A percentile compares a stretch with the other conserved stretches of the same genome.
Conservation (phyloP, 306 rosid genomes). For the Geum urbanum region DNA sequence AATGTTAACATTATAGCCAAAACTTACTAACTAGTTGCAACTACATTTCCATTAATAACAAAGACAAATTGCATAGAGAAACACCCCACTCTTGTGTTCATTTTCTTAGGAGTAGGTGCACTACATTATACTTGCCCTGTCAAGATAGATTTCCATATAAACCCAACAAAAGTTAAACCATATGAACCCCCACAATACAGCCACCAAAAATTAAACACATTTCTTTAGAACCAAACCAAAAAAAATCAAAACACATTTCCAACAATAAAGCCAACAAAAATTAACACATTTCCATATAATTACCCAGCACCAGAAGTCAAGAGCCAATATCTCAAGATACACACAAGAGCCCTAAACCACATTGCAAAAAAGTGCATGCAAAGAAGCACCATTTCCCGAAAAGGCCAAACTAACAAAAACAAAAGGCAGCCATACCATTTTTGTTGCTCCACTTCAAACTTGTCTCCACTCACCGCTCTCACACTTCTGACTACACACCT, state of each 20-base stretch:
- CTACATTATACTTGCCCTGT: background rate
- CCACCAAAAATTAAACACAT: background rate
- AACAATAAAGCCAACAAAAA: background rate
- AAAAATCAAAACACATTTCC: background rate
- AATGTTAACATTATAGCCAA: background rate
- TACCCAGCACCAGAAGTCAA: background rate
- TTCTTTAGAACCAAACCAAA: background rate
- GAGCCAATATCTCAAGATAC: background rate
- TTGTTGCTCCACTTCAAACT: constrained; percentile 23
- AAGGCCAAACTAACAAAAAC: constrained; percentile 19
- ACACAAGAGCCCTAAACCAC: background rate
- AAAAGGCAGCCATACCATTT: constrained; percentile 48
- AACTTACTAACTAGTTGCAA: background rate
- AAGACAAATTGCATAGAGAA: background rate
- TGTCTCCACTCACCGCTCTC: background rate
- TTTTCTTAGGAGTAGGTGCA: background rate
- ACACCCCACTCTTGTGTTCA: background rate
- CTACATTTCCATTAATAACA: background rate
- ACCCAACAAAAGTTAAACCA: background rate
- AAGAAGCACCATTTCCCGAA: constrained; percentile 12
- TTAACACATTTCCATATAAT: background rate
- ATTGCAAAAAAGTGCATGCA: constrained; percentile 10
- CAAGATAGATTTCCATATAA: background rate
- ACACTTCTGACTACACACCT: background rate
- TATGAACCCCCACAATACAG: background rate